These are phyloP conservation scores for Yarrowia sp. DNA, from an alignment of 805 yeast genomes.

Conservation along the genomic window DNA sequence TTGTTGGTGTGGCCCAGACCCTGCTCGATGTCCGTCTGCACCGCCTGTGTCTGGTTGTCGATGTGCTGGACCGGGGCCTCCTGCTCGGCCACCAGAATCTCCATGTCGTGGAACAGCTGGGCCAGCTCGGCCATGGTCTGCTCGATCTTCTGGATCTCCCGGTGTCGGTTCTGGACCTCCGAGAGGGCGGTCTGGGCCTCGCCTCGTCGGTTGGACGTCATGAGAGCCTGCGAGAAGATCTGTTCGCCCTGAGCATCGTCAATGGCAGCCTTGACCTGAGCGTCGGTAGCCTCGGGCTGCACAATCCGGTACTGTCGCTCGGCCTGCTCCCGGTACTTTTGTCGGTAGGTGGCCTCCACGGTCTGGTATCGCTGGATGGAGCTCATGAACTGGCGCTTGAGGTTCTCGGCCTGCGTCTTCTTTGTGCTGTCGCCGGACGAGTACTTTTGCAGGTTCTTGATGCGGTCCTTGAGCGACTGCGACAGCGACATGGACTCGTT, in stretches of 20 bases:
- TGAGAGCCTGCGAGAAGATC: conserved; percentile 85
- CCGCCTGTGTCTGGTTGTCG: conserved; percentile 78
- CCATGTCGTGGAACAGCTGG: conserved; percentile 94
- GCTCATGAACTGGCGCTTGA: conserved; percentile 82
- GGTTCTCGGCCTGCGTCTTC: conserved; percentile 87
- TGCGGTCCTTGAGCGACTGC: conserved; percentile 71
- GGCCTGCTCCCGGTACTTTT: conserved; percentile 83
- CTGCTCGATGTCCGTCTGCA: conserved; percentile 89
- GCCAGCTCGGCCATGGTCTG: conserved; percentile 94
- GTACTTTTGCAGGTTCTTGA: conserved; percentile 73
- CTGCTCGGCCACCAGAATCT: conserved; percentile 93
- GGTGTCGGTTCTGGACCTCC: conserved; percentile 95
- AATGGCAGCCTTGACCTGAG: conserved; percentile 82
- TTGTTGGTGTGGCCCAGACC: conserved; percentile 93
- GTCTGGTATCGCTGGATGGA: conserved; percentile 86
- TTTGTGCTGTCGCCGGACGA: conserved; percentile 68
- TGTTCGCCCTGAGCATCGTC: conserved; percentile 84
- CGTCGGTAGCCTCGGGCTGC: conserved; percentile 61
- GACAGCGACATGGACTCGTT: conserved; percentile 82
- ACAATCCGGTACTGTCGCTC: conserved; percentile 89
- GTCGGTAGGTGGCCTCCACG: conserved; percentile 85
- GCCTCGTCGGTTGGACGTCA: conserved; percentile 52
- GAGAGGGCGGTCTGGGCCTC: conserved; percentile 94
- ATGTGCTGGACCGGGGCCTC: conserved; percentile 84
- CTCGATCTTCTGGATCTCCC: conserved; percentile 92